Conservation (phyloP, 2,329 filamentous ascomycete genomes). For the Diaporthe batatas region DNA sequence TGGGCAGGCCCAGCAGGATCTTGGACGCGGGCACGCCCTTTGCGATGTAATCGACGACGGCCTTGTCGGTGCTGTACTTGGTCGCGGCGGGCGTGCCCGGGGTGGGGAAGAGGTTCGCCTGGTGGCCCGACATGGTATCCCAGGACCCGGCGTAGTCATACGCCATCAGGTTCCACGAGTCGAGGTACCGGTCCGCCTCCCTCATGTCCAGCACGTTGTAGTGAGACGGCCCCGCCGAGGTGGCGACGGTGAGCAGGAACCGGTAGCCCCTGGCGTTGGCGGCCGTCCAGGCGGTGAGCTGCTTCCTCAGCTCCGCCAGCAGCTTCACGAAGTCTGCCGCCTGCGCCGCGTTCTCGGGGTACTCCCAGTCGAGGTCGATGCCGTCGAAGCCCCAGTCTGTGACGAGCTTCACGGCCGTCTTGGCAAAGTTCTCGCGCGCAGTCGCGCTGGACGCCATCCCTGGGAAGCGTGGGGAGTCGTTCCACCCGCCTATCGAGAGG, state of each 20-base stretch:
- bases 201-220: slow-evolving; percentile 60
- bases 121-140: slow-evolving; percentile 72
- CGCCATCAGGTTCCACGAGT: slow-evolving; percentile 74
- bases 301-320: slow-evolving; percentile 57
- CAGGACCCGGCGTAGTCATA: slow-evolving; percentile 79
- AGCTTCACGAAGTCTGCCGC: slow-evolving; percentile 55
- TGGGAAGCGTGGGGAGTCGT: slow-evolving; percentile 78
- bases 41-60: slow-evolving; percentile 73
- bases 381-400: slow-evolving; percentile 75
- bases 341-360: slow-evolving; percentile 55
- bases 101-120: slow-evolving; percentile 76
- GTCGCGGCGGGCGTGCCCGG: slow-evolving; percentile 67
- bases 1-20: slow-evolving; percentile 80
- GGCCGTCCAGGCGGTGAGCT: slow-evolving; percentile 49
- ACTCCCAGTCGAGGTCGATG: slow-evolving; percentile 71
- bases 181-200: slow-evolving; percentile 62
- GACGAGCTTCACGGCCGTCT: slow-evolving; percentile 76
- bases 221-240: slow-evolving; percentile 58
- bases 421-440: slow-evolving; percentile 75
- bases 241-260: slow-evolving; percentile 52
- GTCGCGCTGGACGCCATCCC: slow-evolving; percentile 71
- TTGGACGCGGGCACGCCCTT: slow-evolving; percentile 72
- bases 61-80: slow-evolving; percentile 76
- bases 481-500: slow-evolving; percentile 88
- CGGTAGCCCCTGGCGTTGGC: slow-evolving; percentile 49